phyloP scores from a whole-genome alignment of 345 rosid species.

The Ricinus communis region DNA sequence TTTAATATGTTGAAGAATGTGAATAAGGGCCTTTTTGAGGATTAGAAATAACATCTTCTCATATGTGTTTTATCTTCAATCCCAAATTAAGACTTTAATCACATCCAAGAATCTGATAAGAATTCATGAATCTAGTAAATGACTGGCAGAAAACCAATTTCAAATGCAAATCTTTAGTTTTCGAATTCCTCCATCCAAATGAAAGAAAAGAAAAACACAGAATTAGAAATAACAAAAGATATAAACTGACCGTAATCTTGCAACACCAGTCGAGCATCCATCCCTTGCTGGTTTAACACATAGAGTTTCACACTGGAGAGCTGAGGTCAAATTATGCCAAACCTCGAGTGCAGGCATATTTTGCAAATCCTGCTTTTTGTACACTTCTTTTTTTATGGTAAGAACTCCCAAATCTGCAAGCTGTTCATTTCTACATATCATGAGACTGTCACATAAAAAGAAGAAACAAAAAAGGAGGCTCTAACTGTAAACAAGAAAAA shows the following conservation, averaged over 20 bases:
- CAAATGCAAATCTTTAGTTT: neutral
- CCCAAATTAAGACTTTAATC: neutral
- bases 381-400: constrained; percentile 76
- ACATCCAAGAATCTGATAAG: neutral
- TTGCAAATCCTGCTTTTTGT: constrained; percentile 59
- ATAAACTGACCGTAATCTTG: constrained; percentile 72
- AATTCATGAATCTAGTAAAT: neutral
- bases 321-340: constrained; percentile 66
- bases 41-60: neutral
- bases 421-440: constrained; percentile 43
- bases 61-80: neutral
- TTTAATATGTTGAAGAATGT: neutral
- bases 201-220: neutral
- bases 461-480: constrained; percentile 1
- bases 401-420: constrained; percentile 72
- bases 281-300: constrained; percentile 95
- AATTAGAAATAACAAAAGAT: constrained; percentile 12
- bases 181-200: neutral
- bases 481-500: neutral
- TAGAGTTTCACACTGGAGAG: constrained; percentile 69
- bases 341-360: constrained; percentile 39
- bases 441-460: constrained; percentile 17
- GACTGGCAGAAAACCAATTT: neutral
- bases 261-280: constrained; percentile 98
- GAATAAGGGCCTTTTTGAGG: neutral